These are phyloP conservation scores for Ceriops decandra DNA, from an alignment of 345 rosid genomes.

Conservation along the genomic window DNA sequence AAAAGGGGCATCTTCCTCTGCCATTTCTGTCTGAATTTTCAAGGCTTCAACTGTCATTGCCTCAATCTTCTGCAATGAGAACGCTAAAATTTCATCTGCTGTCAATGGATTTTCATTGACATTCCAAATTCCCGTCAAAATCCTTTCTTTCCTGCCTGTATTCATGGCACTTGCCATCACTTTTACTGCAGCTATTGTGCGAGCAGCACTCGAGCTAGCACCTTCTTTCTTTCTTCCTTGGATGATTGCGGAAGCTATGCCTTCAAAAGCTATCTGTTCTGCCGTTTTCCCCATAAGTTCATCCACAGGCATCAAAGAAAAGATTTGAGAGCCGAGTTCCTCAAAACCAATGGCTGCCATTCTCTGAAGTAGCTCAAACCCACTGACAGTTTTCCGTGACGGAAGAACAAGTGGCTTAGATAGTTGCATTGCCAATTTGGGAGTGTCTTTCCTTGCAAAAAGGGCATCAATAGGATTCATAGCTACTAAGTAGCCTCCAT, in stretches of 20 bases:
- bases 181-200: slow-evolving; percentile 74
- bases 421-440: slow-evolving; percentile 88
- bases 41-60: slow-evolving; percentile 74
- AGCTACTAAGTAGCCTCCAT: slow-evolving; percentile 87
- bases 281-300: slow-evolving; percentile 90
- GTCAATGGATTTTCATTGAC: slow-evolving; percentile 55
- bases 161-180: slow-evolving; percentile 62
- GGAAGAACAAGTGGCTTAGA: slow-evolving; percentile 70
- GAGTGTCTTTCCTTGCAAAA: slow-evolving; percentile 67
- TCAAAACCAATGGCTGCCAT: slow-evolving; percentile 60
- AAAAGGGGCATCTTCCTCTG: slow-evolving; percentile 79
- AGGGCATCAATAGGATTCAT: slow-evolving; percentile 67
- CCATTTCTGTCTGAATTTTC: slow-evolving; percentile 80
- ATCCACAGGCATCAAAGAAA: slow-evolving; percentile 64
- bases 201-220: slow-evolving; percentile 83
- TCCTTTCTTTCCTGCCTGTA: slow-evolving; percentile 76
- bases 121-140: slow-evolving; percentile 80
- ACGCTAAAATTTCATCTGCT: slow-evolving; percentile 66
- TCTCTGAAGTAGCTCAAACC: slow-evolving; percentile 71
- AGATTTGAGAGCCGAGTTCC: slow-evolving; percentile 56
- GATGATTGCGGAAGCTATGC: slow-evolving; percentile 88
- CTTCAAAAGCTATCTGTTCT: slow-evolving; percentile 94
- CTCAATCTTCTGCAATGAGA: slow-evolving; percentile 77
- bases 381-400: slow-evolving; percentile 31
- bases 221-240: slow-evolving; percentile 91